Conservation (phyloP, 768 basidiomycete genomes). For the Suillus bovinus region DNA sequence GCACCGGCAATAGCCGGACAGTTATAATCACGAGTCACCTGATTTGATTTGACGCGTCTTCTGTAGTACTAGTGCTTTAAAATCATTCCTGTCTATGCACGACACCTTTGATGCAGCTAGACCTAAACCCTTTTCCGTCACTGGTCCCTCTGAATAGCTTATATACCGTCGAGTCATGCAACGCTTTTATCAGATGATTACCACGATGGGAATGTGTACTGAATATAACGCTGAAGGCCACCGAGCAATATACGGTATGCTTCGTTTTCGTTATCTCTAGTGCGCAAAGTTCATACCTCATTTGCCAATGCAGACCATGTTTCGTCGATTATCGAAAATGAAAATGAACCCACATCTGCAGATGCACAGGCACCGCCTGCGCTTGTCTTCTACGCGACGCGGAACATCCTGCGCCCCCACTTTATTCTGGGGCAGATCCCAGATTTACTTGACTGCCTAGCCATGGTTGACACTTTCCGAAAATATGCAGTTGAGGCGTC, state of each 20-base stretch:
- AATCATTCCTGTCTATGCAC: neutral
- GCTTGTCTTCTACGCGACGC: constrained; percentile 27
- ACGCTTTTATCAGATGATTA: neutral
- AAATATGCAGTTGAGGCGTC: constrained; percentile 17
- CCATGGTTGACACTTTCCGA: constrained; percentile 25
- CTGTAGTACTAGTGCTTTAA: neutral
- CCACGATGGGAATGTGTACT: neutral
- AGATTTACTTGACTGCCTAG: constrained; percentile 27
- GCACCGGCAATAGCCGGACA: neutral
- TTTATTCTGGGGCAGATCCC: constrained; percentile 33
- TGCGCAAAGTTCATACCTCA: neutral
- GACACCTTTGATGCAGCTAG: neutral
- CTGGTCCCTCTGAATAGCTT: neutral
- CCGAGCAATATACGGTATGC: constrained; percentile 11
- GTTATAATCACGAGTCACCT: neutral
- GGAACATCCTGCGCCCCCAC: constrained; percentile 30
- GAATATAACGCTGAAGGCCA: constrained; percentile 6
- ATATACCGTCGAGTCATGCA: neutral
- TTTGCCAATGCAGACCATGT: constrained; percentile 8
- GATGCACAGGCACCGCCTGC: constrained; percentile 12
- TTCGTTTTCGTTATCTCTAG: neutral
- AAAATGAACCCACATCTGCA: neutral
- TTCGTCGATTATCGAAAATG: neutral
- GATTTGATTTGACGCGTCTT: neutral
- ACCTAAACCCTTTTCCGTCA: neutral